These are phyloP conservation scores for Candida railenensis DNA, from an alignment of 805 yeast species.

Conservation along the genomic window DNA sequence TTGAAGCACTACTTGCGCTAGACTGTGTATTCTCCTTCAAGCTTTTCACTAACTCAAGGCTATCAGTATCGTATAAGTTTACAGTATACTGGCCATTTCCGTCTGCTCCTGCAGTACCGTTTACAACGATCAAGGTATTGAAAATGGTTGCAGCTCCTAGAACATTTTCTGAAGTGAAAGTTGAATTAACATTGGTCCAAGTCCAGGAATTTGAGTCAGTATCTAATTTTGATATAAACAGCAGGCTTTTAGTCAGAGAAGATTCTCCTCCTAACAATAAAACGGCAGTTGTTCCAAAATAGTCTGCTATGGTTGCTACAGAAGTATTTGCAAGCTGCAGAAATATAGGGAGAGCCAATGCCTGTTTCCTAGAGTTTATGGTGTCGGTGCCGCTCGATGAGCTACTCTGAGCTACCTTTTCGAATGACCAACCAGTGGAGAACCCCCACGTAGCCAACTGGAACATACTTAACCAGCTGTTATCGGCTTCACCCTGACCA, in stretches of 20 bases:
- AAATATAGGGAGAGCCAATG: conserved; percentile 59
- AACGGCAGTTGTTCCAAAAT: conserved; percentile 37
- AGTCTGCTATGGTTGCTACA: conserved; percentile 24
- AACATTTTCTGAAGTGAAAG: conserved; percentile 19
- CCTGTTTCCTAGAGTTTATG: conserved; percentile 52
- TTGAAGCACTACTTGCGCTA: neutral
- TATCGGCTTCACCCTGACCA: conserved; percentile 48
- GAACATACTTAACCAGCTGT: conserved; percentile 71
- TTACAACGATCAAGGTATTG: conserved; percentile 48
- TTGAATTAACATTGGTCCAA: conserved; percentile 32
- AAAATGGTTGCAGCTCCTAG: conserved; percentile 55
- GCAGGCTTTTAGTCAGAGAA: conserved; percentile 32
- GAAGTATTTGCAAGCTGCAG: conserved; percentile 21
- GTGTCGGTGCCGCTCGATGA: conserved; percentile 17
- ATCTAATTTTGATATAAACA: conserved; percentile 34
- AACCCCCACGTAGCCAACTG: conserved; percentile 76
- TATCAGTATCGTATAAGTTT: conserved; percentile 40
- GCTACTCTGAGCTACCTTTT: conserved; percentile 22
- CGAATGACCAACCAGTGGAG: conserved; percentile 64
- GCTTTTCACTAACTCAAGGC: conserved; percentile 30
- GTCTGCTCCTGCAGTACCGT: conserved; percentile 14
- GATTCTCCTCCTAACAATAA: conserved; percentile 62
- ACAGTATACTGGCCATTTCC: conserved; percentile 25
- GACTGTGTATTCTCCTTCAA: conserved; percentile 15
- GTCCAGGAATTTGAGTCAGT: conserved; percentile 29